Base-by-base conservation (phyloP, 164 flowering plant genomes). In the Amborella trichopoda region DNA sequence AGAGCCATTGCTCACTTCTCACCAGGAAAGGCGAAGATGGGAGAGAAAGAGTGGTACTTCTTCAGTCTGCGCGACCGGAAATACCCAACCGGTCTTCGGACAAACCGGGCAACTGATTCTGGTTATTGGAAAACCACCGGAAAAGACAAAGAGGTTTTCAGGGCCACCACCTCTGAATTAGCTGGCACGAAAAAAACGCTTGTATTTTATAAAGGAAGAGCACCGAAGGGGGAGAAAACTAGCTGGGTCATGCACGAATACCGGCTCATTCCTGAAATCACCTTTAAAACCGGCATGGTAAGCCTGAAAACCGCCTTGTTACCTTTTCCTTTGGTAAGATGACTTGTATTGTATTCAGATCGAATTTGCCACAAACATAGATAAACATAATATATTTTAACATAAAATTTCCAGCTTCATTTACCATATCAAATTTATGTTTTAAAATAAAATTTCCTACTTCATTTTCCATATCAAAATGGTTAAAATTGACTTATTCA, bases 181-280 rank as follows among this genome's bases (percentile, higher is more conserved):
- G 77, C 80, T 14, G 97, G 97, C 38, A 89, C 84, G 97, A 89
- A 89, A 79, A 89, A 89, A 67, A 89, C 97, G 0, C 56, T 89
- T 62, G 97, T 89, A 11, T 89, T 89, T 61, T 88, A 88, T 48
- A 74, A 68, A 78, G 97, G 97, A 16, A 73, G 97, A 71, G 97
- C 97, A 59, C 97, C 97, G 0, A 64, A 91, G 49, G 97, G 97
- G 36, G 97, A 89, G 73, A 89, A 89, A 57, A 69, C 81, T 54
- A 82, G 82, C 44, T 89, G 97, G 97, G 93, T 89, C 65, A 89
- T 89, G 93, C 97, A 89, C 50, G 97, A 89, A 56, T 89, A 89
- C 49, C 87, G 97, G 13, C 43, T 68, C 26, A 80, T 78, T 50
- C 66, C 87, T 21, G 84, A 76, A 58, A 52, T 77, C 26, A 57